These are phyloP conservation scores for Aspergillus cavernicola DNA, from an alignment of 495 filamentous ascomycete genomes.

Conservation along the genomic window DNA sequence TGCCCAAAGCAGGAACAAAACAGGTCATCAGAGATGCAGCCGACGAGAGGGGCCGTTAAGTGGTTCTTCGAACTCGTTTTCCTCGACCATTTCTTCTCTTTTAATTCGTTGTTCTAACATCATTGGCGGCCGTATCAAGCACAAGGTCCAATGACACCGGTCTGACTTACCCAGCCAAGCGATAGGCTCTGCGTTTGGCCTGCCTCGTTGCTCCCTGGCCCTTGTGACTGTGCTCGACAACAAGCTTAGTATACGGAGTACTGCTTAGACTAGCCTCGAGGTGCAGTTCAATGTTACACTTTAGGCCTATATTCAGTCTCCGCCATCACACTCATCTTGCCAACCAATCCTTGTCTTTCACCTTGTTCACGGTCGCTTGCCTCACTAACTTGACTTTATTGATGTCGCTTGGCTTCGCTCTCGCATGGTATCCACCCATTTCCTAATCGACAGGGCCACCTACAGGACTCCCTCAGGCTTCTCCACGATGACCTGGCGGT, in stretches of 20 bases:
- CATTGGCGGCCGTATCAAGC: conserved; percentile 13
- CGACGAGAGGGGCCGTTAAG: conserved; percentile 12
- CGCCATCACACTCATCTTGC: background rate
- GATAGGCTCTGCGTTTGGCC: background rate
- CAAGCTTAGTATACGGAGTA: background rate
- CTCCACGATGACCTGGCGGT: conserved; percentile 42
- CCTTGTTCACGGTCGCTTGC: conserved; percentile 16
- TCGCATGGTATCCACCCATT: conserved; percentile 19
- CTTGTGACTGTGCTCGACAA: background rate
- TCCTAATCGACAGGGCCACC: conserved; percentile 22
- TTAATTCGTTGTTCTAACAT: conserved; percentile 16
- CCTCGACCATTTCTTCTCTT: conserved; percentile 5
- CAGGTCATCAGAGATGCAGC: conserved; percentile 15
- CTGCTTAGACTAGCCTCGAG: background rate
- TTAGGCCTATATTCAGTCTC: conserved; percentile 5
- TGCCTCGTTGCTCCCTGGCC: background rate
- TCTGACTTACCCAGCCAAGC: background rate
- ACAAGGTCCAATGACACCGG: background rate
- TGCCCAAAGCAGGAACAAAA: conserved; percentile 27
- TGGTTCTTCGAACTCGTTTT: conserved; percentile 13
- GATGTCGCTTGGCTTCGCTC: conserved; percentile 16
- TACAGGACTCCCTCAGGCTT: conserved; percentile 22
- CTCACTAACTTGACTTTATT: conserved; percentile 22
- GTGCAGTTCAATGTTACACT: conserved; percentile 12
- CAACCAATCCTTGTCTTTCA: conserved; percentile 18